Conservation (phyloP, 2,329 filamentous ascomycete genomes). For the Scopulariopsis brevicaulis region DNA sequence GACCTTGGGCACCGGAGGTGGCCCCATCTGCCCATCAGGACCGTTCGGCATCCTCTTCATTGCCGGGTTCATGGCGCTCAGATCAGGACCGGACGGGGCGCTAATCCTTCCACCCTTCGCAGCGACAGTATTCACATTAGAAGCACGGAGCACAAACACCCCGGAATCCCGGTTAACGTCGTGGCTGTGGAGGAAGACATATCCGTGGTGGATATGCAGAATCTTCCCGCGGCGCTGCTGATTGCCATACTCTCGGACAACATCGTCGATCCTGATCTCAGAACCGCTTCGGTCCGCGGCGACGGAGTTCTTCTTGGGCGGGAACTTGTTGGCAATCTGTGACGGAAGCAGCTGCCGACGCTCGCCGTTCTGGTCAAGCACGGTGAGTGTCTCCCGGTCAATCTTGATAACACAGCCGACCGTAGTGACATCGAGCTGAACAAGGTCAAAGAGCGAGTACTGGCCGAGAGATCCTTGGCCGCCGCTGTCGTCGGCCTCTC, state of each 20-base stretch:
- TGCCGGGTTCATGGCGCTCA: constrained; percentile 87
- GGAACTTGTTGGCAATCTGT: constrained; percentile 82
- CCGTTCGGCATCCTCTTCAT: constrained; percentile 57
- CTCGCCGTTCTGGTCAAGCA: constrained; percentile 84
- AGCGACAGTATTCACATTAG: constrained; percentile 81
- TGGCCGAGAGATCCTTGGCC: constrained; percentile 76
- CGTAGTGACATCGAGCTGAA: constrained; percentile 85
- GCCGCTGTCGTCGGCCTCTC: constrained; percentile 85
- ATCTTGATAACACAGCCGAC: constrained; percentile 93
- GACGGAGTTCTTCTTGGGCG: constrained; percentile 71
- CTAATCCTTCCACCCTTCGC: constrained; percentile 80
- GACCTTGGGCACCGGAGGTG: constrained; percentile 55
- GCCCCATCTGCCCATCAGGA: constrained; percentile 27
- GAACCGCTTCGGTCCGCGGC: constrained; percentile 89
- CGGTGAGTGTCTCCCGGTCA: constrained; percentile 80
- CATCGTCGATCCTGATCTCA: constrained; percentile 85
- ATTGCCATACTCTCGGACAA: constrained; percentile 80
- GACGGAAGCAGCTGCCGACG: constrained; percentile 76
- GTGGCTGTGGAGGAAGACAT: constrained; percentile 79
- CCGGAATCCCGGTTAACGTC: constrained; percentile 76
- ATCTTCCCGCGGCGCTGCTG: constrained; percentile 82
- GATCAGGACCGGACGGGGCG: constrained; percentile 55
- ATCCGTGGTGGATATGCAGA: constrained; percentile 88
- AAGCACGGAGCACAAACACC: constrained; percentile 77
- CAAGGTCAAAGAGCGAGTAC: constrained; percentile 84